Percentiles rank a stretch among this genome's conserved stretches.
Evolutionary conservation across 2,329 filamentous ascomycete genomes (phyloP).

Genomic region (Lachnellula arida): DNA sequence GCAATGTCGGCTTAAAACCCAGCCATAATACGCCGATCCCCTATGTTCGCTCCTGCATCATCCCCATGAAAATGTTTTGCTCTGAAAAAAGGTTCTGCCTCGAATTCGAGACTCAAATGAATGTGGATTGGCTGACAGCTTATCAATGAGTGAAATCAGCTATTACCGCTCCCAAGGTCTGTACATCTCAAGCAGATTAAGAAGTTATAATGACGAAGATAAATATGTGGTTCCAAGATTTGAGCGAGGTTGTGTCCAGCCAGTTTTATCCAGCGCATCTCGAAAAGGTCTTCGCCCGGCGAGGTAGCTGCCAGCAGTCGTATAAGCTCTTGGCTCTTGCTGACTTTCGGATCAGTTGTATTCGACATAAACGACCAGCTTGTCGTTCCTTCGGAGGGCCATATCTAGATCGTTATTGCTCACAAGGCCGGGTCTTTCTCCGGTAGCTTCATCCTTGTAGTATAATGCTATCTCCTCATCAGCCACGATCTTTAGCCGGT

Average conservation of each 20-base stretch:
- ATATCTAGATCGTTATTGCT: conserved; percentile 77
- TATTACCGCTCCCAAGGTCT: conserved; percentile 26
- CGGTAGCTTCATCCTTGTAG: conserved; percentile 72
- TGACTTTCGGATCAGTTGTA: conserved; percentile 20
- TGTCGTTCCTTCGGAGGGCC: conserved; percentile 79
- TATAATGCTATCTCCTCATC: conserved; percentile 71
- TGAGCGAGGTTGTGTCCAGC: conserved; percentile 4
- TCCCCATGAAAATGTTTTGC: conserved; percentile 7
- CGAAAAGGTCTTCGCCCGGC: conserved; percentile 7
- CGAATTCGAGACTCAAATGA: conserved; percentile 20
- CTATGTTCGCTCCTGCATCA: conserved; percentile 18
- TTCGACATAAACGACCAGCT: conserved; percentile 73
- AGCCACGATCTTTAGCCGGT: conserved; percentile 69
- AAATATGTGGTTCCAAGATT: conserved; percentile 6
- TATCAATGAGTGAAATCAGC: conserved; percentile 5
- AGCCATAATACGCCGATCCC: conserved; percentile 19
- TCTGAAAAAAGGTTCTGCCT: conserved; percentile 14
- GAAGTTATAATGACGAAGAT: conserved; percentile 18
- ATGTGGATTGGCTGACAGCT: conserved; percentile 14
- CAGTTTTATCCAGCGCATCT: conserved; percentile 6
- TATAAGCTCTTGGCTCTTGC: not conserved
- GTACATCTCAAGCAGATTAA: conserved; percentile 31
- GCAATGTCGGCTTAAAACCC: conserved; percentile 5
- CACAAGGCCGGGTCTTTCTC: conserved; percentile 68
- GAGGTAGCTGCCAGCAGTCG: conserved; percentile 10